phyloP scores from a whole-genome alignment of 495 filamentous ascomycete genomes.

The Xylaria longipes region DNA sequence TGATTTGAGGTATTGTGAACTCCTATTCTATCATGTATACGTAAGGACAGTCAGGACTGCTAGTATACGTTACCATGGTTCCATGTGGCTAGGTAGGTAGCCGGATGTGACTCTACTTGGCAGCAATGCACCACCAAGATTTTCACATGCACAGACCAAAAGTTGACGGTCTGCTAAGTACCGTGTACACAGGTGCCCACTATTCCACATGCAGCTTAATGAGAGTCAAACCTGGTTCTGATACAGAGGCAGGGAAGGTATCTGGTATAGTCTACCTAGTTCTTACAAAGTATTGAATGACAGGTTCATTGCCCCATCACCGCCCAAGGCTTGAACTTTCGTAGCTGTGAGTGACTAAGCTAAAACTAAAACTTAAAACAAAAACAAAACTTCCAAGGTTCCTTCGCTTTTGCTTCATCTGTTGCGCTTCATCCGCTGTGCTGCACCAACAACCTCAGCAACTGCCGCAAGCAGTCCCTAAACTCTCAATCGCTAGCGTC shows the following conservation, averaged over 20 bases:
- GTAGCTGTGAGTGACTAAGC: not conserved
- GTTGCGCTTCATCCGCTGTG: not conserved
- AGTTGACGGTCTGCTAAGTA: not conserved
- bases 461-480: not conserved
- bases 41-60: too few species aligned
- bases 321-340: not conserved
- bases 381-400: too few species aligned
- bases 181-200: not conserved
- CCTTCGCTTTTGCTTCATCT: not conserved
- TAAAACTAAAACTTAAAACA: too few species aligned
- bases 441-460: not conserved
- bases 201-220: slow-evolving; percentile 4
- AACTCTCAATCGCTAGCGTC: slow-evolving; percentile 8
- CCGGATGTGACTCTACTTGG: not conserved
- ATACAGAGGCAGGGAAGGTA: not conserved
- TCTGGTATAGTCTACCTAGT: not conserved
- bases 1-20: not conserved
- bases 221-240: not conserved
- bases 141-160: not conserved
- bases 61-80: not conserved
- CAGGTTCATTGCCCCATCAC: not conserved
- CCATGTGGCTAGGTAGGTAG: not conserved
- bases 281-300: not conserved
- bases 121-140: not conserved
- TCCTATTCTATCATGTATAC: not conserved